Conservation (phyloP, 768 basidiomycete species). For the Lactarius tabidus region DNA sequence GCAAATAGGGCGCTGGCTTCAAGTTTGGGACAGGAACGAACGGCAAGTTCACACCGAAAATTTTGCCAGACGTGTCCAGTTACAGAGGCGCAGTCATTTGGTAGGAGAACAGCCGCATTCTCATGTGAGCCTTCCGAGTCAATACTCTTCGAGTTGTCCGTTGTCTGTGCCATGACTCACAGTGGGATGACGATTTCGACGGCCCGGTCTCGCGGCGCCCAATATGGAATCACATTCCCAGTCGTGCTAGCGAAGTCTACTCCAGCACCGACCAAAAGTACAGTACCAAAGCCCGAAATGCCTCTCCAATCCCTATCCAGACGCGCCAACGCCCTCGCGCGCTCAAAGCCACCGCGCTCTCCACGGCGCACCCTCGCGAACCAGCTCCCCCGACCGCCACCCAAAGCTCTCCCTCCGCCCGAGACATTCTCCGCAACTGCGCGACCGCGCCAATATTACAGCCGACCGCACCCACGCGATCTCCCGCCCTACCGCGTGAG, state of each 20-base stretch:
- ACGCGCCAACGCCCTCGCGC: neutral
- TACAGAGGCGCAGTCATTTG: neutral
- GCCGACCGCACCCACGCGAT: constrained; percentile 39
- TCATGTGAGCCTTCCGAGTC: no score
- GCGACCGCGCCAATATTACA: constrained; percentile 43
- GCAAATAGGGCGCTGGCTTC: neutral
- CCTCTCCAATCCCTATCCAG: neutral
- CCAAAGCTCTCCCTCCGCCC: constrained; percentile 12
- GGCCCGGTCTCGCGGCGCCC: neutral
- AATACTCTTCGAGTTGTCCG: no score
- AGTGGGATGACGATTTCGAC: neutral
- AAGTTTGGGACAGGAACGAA: neutral
- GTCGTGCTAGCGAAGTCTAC: neutral
- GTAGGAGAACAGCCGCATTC: neutral
- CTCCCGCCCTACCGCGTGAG: constrained; percentile 42
- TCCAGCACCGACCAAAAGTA: neutral
- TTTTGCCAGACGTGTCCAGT: neutral
- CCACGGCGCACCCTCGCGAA: constrained; percentile 10
- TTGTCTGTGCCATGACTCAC: no score
- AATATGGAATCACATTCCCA: neutral
- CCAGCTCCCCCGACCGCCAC: constrained; percentile 24
- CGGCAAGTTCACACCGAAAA: neutral
- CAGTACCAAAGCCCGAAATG: neutral
- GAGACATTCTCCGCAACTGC: constrained; percentile 45
- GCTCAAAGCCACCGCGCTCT: neutral